phyloP scores from a whole-genome alignment of 805 yeast species.

The Diddensiella santjacobensis region DNA sequence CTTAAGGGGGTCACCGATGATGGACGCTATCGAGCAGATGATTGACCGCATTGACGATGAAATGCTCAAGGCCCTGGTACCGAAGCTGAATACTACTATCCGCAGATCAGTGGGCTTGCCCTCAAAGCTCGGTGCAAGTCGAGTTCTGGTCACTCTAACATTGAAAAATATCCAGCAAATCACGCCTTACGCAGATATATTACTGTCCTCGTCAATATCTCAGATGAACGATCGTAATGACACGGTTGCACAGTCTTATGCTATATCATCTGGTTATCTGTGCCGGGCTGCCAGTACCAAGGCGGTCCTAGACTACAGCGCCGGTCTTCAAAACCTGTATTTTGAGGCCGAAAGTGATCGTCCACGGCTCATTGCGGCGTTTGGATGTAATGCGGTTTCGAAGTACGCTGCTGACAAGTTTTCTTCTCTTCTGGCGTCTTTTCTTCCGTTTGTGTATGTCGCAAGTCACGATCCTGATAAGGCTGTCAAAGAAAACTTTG shows the following conservation, averaged over 20 bases:
- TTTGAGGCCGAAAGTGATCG: slow-evolving; percentile 52
- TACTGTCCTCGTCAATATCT: slow-evolving; percentile 52
- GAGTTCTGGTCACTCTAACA: slow-evolving; percentile 62
- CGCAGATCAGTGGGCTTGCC: slow-evolving; percentile 82
- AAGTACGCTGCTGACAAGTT: slow-evolving; percentile 67
- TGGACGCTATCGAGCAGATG: slow-evolving; percentile 76
- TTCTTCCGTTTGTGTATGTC: slow-evolving; percentile 74
- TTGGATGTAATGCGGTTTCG: slow-evolving; percentile 62
- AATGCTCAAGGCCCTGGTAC: slow-evolving; percentile 47
- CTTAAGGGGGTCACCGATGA: slow-evolving; percentile 78
- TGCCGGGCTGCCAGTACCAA: slow-evolving; percentile 58
- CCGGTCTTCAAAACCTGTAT: slow-evolving; percentile 49
- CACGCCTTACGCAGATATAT: slow-evolving; percentile 54
- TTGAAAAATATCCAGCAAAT: slow-evolving; percentile 48
- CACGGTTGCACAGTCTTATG: slow-evolving; percentile 70
- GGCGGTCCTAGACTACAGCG: slow-evolving; percentile 51
- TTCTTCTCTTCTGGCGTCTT: slow-evolving; percentile 54
- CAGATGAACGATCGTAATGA: slow-evolving; percentile 70
- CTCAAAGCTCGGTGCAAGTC: slow-evolving; percentile 80
- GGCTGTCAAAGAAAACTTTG: slow-evolving; percentile 47
- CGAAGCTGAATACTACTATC: slow-evolving; percentile 50
- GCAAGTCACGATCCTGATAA: slow-evolving; percentile 64
- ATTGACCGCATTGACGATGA: slow-evolving; percentile 55
- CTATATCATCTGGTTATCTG: slow-evolving; percentile 74
- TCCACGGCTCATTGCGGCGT: slow-evolving; percentile 50